Conservation (phyloP, 2,329 filamentous ascomycete genomes). For the Exophiala viscosa region DNA sequence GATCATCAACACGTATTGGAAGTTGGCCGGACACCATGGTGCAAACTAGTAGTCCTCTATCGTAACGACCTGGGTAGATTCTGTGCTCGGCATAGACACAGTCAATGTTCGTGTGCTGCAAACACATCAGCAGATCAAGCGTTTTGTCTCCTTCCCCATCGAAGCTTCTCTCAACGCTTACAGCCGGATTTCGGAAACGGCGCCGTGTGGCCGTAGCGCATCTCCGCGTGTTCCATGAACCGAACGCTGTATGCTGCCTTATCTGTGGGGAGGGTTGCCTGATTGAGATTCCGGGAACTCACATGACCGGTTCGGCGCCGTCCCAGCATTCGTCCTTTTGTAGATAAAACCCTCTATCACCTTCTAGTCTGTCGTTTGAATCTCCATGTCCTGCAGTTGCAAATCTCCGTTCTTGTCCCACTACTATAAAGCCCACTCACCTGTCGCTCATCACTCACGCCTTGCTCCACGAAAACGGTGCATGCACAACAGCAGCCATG, state of each 20-base stretch:
- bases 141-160: not conserved
- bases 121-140: not conserved
- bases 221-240: not conserved
- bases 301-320: not conserved
- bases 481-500: not conserved
- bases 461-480: not conserved
- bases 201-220: not conserved
- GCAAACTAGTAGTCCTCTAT: not conserved
- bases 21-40: conserved; percentile 30
- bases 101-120: no score
- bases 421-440: not conserved
- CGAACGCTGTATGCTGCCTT: not conserved
- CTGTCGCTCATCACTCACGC: not conserved
- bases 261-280: not conserved
- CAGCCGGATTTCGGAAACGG: not conserved
- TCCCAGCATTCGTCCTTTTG: not conserved
- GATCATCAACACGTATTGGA: conserved; percentile 10
- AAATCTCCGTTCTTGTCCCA: not conserved
- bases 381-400: not conserved
- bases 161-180: not conserved
- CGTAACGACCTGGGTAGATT: not conserved
- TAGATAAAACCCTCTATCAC: not conserved
- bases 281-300: not conserved
- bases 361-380: not conserved
- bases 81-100: not conserved